These are phyloP conservation scores for Cryptosporidium ubiquitum DNA, from an alignment of 169 alveolate genomes.

Conservation along the genomic window DNA sequence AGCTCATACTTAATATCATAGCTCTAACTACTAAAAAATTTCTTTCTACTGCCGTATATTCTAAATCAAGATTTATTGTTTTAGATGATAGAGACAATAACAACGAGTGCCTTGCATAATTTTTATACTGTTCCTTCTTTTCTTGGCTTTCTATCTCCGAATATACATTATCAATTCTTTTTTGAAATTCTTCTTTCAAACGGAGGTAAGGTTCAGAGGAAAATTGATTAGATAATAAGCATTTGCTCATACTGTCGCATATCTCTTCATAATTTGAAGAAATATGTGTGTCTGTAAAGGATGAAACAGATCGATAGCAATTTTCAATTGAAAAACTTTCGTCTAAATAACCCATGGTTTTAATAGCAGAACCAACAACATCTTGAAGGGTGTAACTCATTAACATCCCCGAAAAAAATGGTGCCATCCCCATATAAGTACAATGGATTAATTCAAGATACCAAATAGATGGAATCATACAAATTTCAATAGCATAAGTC, in stretches of 20 bases:
- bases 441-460: conserved; percentile 64
- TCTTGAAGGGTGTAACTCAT: conserved; percentile 62
- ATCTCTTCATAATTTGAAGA: conserved; percentile 12
- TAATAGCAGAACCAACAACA: conserved; percentile 31
- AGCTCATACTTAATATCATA: background rate
- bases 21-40: conserved; percentile 5
- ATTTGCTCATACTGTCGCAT: conserved; percentile 1
- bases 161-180: conserved; percentile 14
- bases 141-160: background rate
- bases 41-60: background rate
- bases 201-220: background rate
- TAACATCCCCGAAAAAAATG: background rate
- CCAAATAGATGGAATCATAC: conserved; percentile 69
- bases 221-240: conserved; percentile 15
- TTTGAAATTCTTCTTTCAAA: background rate
- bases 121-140: background rate
- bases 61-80: background rate
- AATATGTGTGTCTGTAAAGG: background rate
- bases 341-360: conserved; percentile 35
- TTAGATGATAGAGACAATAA: background rate
- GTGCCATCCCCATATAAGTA: conserved; percentile 18
- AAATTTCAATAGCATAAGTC: conserved; percentile 64
- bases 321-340: conserved; percentile 45
- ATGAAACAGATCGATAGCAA: conserved; percentile 31
- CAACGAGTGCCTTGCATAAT: conserved; percentile 19